Percentiles rank a stretch among this genome's conserved stretches.
Evolutionary conservation across 768 basidiomycete species (phyloP).

Genomic region (Boletus barrowsii): DNA sequence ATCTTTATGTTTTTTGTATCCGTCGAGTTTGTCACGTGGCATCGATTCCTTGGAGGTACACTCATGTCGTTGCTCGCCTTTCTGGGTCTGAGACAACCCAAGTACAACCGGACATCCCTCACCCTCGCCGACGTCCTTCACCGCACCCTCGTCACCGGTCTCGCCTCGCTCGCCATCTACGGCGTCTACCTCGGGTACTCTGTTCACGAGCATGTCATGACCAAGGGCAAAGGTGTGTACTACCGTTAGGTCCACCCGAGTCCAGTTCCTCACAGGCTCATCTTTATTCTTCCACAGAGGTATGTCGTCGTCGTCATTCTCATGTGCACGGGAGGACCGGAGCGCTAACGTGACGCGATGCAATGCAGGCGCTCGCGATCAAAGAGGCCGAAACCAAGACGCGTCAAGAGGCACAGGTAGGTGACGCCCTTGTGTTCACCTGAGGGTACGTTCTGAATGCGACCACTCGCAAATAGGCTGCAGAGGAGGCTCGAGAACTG

Average conservation of each 20-base stretch:
- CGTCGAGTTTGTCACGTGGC: neutral
- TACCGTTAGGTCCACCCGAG: too few species aligned
- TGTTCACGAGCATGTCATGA: constrained; percentile 30
- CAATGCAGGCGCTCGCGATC: constrained; percentile 17
- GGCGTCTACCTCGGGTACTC: constrained; percentile 33
- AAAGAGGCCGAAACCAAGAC: constrained; percentile 22
- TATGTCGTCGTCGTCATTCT: neutral
- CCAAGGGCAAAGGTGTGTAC: constrained; percentile 30
- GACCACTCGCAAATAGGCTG: constrained; percentile 12
- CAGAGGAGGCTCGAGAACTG: constrained; percentile 28
- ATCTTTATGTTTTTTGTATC: constrained; percentile 9
- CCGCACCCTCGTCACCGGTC: constrained; percentile 30
- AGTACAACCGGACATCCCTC: constrained; percentile 20
- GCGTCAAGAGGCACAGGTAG: constrained; percentile 17
- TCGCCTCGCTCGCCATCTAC: constrained; percentile 27
- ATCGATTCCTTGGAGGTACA: neutral
- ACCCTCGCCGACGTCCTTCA: constrained; percentile 30
- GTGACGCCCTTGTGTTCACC: neutral
- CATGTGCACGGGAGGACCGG: neutral
- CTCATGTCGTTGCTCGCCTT: constrained; percentile 29
- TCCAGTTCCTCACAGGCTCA: neutral
- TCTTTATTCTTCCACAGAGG: constrained; percentile 14
- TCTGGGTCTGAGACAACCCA: constrained; percentile 24
- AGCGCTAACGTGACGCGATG: neutral
- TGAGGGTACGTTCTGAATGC: neutral